Evolutionary conservation across 306 rosid genomes (phyloP), one percentile per base, ranked within the genome.

Genomic region (Medicago arabica): DNA sequence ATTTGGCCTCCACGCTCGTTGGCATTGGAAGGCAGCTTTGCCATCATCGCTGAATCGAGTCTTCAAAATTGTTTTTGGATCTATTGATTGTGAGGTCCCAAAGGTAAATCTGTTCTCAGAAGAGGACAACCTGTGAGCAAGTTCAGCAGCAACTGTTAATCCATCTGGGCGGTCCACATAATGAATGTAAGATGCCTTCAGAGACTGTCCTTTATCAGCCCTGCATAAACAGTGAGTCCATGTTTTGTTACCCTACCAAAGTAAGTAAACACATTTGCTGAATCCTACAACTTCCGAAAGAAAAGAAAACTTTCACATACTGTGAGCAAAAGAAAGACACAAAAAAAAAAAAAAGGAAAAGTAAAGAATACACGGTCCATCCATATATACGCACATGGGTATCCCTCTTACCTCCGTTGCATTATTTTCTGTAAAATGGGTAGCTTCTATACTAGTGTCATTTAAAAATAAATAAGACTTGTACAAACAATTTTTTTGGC

Each of bases 1-100:
- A 61, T 87, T 87, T 0, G 98, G 98, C 83, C 97, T 94, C 98
- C 98, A 94, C 59, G 86, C 90, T 18, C 89, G 88, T 79, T 94
- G 97, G 82, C 80, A 90, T 78, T 86, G 88, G 81, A 88, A 79
- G 8, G 96, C 96, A 8, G 82, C 87, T 82, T 88, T 94, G 25
- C 98, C 97, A 41, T 87, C 83, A 41, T 91, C 80, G 2, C 96
- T 83, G 83, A 94, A 81, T 60, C 97, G 90, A 11, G 96, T 77
- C 79, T 91, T 94, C 40, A 94, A 55, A 19, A 89, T 65, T 23
- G 93, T 91, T 6, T 36, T 69, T 2, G 86, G 89, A 82, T 86
- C 90, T 41, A 94, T 17, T 60, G 49, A 82, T 57, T 90, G 94
- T 41, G 98, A 81, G 72, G 92, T 89, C 83, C 98, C 98, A 28